Evolutionary conservation across 1,284 basidiomycete genomes (phyloP), one percentile per base, ranked within the genome.

Genomic region (Coriolopsis trogii): DNA sequence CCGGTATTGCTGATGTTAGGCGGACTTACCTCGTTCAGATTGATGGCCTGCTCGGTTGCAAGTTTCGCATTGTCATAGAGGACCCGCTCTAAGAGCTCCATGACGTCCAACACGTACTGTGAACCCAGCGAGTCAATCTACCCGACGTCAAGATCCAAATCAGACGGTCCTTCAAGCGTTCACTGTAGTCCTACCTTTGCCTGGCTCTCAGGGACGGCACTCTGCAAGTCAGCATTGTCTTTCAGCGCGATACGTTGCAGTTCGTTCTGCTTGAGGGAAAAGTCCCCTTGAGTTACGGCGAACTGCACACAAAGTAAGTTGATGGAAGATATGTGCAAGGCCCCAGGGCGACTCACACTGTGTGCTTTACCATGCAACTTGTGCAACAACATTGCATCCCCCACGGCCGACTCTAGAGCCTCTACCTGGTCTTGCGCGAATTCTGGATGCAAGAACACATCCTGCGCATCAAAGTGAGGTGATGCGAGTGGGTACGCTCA

Each of bases 391-490:
- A 52, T 36, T 44, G 49, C 55, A 34, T 58, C 56, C 3, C 28
- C 28, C 4, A 55, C 50, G 5, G 52, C 55, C 3, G 49, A 24
- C 25, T 51, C 30, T 5, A 57, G 51, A 20, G 41, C 42, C 15
- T 46, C 46, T 10, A 45, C 44, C 18, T 58, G 56, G 5, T 47
- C 16, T 18, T 49, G 8, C 9, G 52, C 33, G 10, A 53, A 53
- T 5, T 46, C 29, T 1, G 43, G 30, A 31, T 42, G 39, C 3
- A 58, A 26, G 24, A 48, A 51, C 24, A 49, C 39, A 8, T 51
- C 46, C 55, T 57, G 38, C 9, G 7, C 23, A 16, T 36, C n/a
- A n/a, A n/a, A n/a, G n/a, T n/a, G 25, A 18, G 34, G 25, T 21
- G 23, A 2, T 30, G 6, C 33, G 33, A 15, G 18, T 16, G 6